These are phyloP conservation scores for Tulasnella sp. DNA, from an alignment of 768 basidiomycete species.

Conservation along the genomic window DNA sequence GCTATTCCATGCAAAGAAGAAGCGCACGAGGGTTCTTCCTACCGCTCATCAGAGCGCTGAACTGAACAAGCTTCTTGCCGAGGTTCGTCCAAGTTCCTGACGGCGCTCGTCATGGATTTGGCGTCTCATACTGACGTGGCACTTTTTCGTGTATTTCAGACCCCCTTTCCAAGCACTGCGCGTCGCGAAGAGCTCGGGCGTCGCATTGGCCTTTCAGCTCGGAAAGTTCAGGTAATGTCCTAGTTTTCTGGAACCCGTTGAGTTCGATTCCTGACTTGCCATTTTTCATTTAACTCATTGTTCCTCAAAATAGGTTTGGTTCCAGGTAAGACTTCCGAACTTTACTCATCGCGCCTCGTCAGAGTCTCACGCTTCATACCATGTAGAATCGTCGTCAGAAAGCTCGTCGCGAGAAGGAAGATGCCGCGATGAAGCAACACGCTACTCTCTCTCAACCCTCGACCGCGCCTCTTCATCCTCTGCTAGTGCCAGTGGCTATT, in stretches of 20 bases:
- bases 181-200: slow-evolving; percentile 28
- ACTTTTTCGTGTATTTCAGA: slow-evolving; percentile 17
- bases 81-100: slow-evolving; percentile 21
- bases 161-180: slow-evolving; percentile 25
- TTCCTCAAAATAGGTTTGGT: slow-evolving; percentile 12
- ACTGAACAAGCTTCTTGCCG: slow-evolving; percentile 26
- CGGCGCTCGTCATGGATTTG: neutral
- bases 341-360: neutral
- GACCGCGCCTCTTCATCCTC: too few species aligned
- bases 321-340: slow-evolving; percentile 22
- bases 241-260: neutral
- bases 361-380: neutral
- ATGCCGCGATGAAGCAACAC: slow-evolving; percentile 1
- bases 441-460: too few species aligned
- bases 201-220: slow-evolving; percentile 30
- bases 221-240: slow-evolving; percentile 29
- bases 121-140: neutral
- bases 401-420: slow-evolving; percentile 28
- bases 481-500: too few species aligned
- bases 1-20: slow-evolving; percentile 8
- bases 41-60: slow-evolving; percentile 30
- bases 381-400: slow-evolving; percentile 33
- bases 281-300: neutral
- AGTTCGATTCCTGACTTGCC: slow-evolving; percentile 7
- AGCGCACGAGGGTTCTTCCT: slow-evolving; percentile 26